Evolutionary conservation across 805 yeast species (phyloP), one percentile per base, ranked within the genome.

Genomic region (Helenozyma baotianmanensis): DNA sequence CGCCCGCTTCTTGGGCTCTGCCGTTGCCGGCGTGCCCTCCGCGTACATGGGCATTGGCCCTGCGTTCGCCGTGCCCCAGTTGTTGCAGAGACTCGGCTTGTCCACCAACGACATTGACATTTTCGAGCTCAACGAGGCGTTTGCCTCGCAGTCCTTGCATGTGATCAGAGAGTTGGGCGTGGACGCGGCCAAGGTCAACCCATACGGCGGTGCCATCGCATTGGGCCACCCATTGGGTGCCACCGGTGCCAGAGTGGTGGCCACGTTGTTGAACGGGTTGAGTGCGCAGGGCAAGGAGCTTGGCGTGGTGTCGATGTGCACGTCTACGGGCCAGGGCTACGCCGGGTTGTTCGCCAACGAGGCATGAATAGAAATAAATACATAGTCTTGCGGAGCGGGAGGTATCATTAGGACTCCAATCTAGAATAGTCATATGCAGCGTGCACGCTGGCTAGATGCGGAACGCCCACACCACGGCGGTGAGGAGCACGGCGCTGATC

Each of bases 401-500:
- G 22, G 7, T 7, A 19, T 7, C 7, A 10, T 19, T 7, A 19
- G 22, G 22, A 7, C 22, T 19, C 10, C 22, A 10, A 19, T 7
- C 22, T 8, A 19, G 22, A 10, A n/a, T n/a, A n/a, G n/a, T n/a
- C n/a, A n/a, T n/a, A n/a, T n/a, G n/a, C n/a, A n/a, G n/a, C n/a
- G n/a, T n/a, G n/a, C n/a, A 4, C 23, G 14, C 21, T 18, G 21
- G 11, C 21, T 37, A 38, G 21, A 26, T 14, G 8, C 21, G 33
- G 22, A 29, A 24, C 6, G 30, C 38, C 21, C 25, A 18, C n/a
- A 80, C 69, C 14, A 75, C 68, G 16, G 58, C 59, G 50, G 70
- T 68, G 42, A 88, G 64, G 46, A 82, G 77, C 4, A 71, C 51
- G 6, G 95, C 81, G 14, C 96, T 81, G 26, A 90, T 59, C 1